These are phyloP conservation scores for Chalaropsis thielavioides DNA, from an alignment of 2,329 filamentous ascomycete genomes.

Conservation along the genomic window DNA sequence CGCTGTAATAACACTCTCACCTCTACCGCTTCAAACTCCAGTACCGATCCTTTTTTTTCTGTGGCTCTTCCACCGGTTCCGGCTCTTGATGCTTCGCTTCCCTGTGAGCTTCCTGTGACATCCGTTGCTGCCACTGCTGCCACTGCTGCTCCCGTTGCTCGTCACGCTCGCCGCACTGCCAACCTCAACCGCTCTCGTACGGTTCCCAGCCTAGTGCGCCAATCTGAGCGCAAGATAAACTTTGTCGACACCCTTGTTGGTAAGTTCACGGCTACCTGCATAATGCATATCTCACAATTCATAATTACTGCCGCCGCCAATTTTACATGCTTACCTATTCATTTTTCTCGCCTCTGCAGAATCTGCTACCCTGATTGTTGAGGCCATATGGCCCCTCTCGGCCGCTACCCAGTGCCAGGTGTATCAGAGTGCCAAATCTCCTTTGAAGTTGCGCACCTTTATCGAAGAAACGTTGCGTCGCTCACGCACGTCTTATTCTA, in stretches of 20 bases:
- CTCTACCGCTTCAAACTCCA: background rate
- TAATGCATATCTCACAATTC: background rate
- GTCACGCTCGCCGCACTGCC: constrained; percentile 37
- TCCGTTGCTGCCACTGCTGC: constrained; percentile 18
- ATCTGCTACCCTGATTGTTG: constrained; percentile 92
- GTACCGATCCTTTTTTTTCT: background rate
- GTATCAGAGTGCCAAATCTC: constrained; percentile 57
- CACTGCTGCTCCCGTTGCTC: constrained; percentile 47
- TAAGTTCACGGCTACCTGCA: constrained; percentile 41
- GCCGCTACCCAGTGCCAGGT: constrained; percentile 56
- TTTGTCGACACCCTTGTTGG: constrained; percentile 96
- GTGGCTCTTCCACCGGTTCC: constrained; percentile 23
- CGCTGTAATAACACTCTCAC: background rate
- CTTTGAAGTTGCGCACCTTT: constrained; percentile 83
- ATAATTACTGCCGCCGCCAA: background rate
- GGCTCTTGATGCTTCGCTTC: constrained; percentile 48
- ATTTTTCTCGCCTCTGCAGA: constrained; percentile 40
- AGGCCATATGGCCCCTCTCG: constrained; percentile 91
- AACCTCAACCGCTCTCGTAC: constrained; percentile 39
- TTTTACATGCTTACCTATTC: constrained; percentile 9
- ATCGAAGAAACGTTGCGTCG: constrained; percentile 94
- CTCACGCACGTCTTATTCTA: constrained; percentile 94
- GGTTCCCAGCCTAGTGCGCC: constrained; percentile 60
- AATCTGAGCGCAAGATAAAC: constrained; percentile 81
- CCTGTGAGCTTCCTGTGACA: constrained; percentile 16